Evolutionary conservation across 768 basidiomycete genomes (phyloP), one percentile per base, ranked within the genome.

Genomic region (Clathrus columnatus): DNA sequence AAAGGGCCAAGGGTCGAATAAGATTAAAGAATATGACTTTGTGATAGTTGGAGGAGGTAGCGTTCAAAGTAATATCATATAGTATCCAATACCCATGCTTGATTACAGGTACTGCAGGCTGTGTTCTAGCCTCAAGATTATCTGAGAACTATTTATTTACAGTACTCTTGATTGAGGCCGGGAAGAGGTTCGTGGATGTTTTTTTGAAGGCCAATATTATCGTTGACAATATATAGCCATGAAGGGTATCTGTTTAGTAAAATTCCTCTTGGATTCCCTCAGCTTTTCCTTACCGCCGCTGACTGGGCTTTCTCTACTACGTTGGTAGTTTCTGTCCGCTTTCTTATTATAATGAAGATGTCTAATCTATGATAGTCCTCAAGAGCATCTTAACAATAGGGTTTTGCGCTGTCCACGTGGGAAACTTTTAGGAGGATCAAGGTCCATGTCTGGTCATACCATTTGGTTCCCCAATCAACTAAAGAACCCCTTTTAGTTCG

Each of bases 351-450:
- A 42, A 11, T 42, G 11, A 42, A 11, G 41, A 42, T 11, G 11
- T 42, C 41, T 42, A 42, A 42, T 11, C 20, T 41, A 66, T 63
- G 10, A 62, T 62, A 3, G n/a, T n/a, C n/a, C n/a, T n/a, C 63
- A 66, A 45, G 27, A 28, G 17, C 24, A 41, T 2, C 23, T 62
- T 11, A 43, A 60, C 29, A 57, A 49, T 20, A 61, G 64, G 7
- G 17, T 30, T 5, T 36, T 65, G 0, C 60, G 61, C 29, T 67
- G 61, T 59, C 59, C 65, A 4, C 45, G 64, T 29, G 66, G 66
- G 5, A 64, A 62, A 56, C 28, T 64, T 16, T 50, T 67, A 0
- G 66, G 66, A 5, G 66, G 66, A 5, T 58, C 60, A 16, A 67
- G 64, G 65, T 63, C 21, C 7, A 60, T 51, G 3, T 16, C 23